Conservation (phyloP, 2,329 filamentous ascomycete species). For the Hortaea werneckii region DNA sequence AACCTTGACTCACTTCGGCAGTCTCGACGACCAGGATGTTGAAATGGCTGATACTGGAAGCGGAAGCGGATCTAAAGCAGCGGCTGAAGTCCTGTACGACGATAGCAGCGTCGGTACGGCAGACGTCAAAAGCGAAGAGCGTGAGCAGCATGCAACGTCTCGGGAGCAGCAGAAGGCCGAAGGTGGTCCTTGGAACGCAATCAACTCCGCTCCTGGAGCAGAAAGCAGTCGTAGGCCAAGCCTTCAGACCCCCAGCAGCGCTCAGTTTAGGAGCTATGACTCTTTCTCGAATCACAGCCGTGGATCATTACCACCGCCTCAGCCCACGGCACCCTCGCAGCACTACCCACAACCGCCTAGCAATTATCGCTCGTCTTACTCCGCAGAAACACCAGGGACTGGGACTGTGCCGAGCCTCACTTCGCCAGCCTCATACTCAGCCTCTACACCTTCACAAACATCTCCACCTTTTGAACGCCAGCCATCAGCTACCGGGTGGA, state of each 20-base stretch:
- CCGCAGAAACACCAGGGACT: conserved; percentile 9
- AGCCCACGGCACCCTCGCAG: conserved; percentile 6
- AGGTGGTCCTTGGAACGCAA: conserved; percentile 31
- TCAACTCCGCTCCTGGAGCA: conserved; percentile 24
- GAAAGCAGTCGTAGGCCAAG: conserved; percentile 13
- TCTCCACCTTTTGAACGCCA: conserved; percentile 16
- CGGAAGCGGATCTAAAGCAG: conserved; percentile 8
- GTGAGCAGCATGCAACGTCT: conserved; percentile 9
- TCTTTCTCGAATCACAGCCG: conserved; percentile 12
- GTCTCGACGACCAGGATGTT: conserved; percentile 26
- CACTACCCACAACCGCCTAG: conserved; percentile 13
- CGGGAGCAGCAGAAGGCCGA: conserved; percentile 13
- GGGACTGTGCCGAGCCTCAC: conserved; percentile 15
- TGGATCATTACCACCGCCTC: background rate
- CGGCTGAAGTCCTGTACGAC: conserved; percentile 20
- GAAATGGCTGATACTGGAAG: conserved; percentile 26
- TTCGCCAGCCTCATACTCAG: conserved; percentile 18
- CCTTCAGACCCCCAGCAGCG: conserved; percentile 15
- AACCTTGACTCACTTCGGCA: conserved; percentile 26
- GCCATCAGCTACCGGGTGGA: conserved; percentile 10
- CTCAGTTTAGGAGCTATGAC: conserved; percentile 20
- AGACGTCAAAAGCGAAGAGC: conserved; percentile 25
- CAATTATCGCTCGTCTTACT: conserved; percentile 19
- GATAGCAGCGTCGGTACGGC: conserved; percentile 19
- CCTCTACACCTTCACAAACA: conserved; percentile 16